Percentiles rank a stretch among this genome's conserved stretches.
Conservation (phyloP, 441 rosid genomes). For the Euphorbia schlechtendalii region DNA sequence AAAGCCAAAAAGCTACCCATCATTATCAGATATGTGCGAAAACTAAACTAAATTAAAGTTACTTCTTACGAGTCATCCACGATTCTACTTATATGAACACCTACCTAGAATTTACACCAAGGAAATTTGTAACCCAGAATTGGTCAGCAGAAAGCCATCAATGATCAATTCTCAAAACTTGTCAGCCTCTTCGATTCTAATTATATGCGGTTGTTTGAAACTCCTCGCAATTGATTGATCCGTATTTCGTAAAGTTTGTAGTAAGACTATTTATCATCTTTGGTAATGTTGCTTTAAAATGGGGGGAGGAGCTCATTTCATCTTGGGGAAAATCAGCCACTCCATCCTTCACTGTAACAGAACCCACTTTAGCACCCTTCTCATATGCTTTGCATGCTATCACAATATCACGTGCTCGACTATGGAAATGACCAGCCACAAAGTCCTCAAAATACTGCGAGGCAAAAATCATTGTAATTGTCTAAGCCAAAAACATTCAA, state of each 20-base stretch:
- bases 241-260: constrained; percentile 32
- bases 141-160: too few relatives aligned
- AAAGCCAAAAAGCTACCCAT: neutral
- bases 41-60: too few relatives aligned
- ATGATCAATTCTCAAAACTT: too few relatives aligned
- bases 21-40: too few relatives aligned
- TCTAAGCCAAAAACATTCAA: too few relatives aligned
- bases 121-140: too few relatives aligned
- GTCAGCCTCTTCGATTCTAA: neutral
- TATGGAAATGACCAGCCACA: constrained; percentile 40
- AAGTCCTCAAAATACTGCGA: constrained; percentile 50
- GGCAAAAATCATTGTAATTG: too few relatives aligned
- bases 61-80: neutral
- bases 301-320: constrained; percentile 17
- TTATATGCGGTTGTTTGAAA: constrained; percentile 16
- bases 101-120: constrained; percentile 11
- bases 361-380: constrained; percentile 40
- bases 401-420: constrained; percentile 34
- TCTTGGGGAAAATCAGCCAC: constrained; percentile 16
- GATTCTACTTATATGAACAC: constrained; percentile 1
- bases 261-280: constrained; percentile 27
- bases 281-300: constrained; percentile 22
- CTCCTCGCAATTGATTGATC: constrained; percentile 34
- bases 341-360: constrained; percentile 28
- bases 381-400: constrained; percentile 42